Base-by-base conservation (phyloP, 805 yeast genomes). In the Ogataea saltuana region DNA sequence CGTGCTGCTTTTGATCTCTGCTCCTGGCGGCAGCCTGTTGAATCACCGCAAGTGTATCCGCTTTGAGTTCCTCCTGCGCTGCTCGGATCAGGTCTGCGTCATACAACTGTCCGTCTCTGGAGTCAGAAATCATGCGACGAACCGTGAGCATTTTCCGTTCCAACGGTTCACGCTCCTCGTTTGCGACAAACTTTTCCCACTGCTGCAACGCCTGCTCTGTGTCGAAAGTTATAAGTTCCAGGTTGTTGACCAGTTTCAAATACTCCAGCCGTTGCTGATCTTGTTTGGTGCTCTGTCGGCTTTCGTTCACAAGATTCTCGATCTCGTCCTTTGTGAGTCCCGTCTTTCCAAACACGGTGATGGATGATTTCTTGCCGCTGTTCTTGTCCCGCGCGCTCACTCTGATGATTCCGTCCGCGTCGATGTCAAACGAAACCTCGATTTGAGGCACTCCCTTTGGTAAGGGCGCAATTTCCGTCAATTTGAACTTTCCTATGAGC, bases 391-490 rank as follows among this genome's bases (percentile, higher is more conserved):
- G 82, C 43, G 97, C 97, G 68, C 88, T 81, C 46, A 89, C 97
- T 76, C 89, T 90, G 76, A 89, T 88, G 68, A 89, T 90, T 63
- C 97, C 97, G 70, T 89, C 97, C 44, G 97, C 95, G 69, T 89
- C 97, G 61, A 89, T 87, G 71, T 90, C 97, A 68, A 89, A 89
- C 46, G 90, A 76, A 64, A 89, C 97, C 73, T 86, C 91, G 61
- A 86, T 85, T 71, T 86, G 89, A 42, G 95, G 95, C 42, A 79
- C 85, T 64, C 95, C 95, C 76, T 86, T 85, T 58, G 91, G 88
- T 53, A 86, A 84, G 47, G 95, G 88, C 50, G 91, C 96, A 47
- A 89, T 88, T 67, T 93, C 97, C 49, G 88, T 75, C 58, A 89
- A 76, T 56, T 91, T 89, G 74, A 89, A 89, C 79, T 87, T 87